A percentile compares a stretch with the other conserved stretches of the same genome.
These are phyloP conservation scores for Metschnikowia rubicola DNA, from an alignment of 805 yeast species.

Conservation along the genomic window DNA sequence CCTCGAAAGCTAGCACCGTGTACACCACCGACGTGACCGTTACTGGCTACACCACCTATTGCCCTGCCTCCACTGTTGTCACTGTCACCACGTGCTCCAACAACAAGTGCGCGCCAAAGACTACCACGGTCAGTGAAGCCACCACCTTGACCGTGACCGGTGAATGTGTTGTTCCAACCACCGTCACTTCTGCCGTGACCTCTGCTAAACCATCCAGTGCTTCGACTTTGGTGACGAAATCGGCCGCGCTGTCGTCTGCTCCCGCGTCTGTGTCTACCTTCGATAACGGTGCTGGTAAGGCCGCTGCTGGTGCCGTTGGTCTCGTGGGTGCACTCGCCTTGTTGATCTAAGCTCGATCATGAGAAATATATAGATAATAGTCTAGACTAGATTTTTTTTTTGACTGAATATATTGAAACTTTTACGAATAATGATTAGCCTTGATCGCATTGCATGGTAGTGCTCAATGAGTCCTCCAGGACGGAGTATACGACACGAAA, in stretches of 20 bases:
- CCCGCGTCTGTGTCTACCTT: conserved; percentile 4
- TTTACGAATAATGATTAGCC: too few species aligned
- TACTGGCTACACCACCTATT: conserved; percentile 1
- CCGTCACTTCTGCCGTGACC: conserved; percentile 24
- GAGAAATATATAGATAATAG: too few species aligned
- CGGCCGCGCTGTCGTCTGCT: not conserved
- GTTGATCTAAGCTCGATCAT: conserved; percentile 2
- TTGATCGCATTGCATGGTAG: too few species aligned
- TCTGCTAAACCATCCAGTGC: not conserved
- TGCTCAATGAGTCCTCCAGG: too few species aligned
- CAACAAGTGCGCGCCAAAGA: conserved; percentile 25
- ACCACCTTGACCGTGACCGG: conserved; percentile 34
- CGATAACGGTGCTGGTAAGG: conserved; percentile 34
- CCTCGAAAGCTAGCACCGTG: not conserved
- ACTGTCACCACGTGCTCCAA: conserved; percentile 33
- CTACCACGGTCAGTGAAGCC: conserved; percentile 29
- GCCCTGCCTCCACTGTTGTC: conserved; percentile 25
- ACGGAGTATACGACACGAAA: too few species aligned
- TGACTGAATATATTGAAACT: too few species aligned
- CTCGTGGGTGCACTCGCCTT: conserved; percentile 16
- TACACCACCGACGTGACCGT: conserved; percentile 1
- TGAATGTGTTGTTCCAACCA: conserved; percentile 26
- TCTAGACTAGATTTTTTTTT: too few species aligned
- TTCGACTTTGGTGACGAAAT: not conserved
- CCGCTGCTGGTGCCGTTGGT: conserved; percentile 22